phyloP scores from a whole-genome alignment of 202 grass and related monocot genomes.

The Setaria viridis region DNA sequence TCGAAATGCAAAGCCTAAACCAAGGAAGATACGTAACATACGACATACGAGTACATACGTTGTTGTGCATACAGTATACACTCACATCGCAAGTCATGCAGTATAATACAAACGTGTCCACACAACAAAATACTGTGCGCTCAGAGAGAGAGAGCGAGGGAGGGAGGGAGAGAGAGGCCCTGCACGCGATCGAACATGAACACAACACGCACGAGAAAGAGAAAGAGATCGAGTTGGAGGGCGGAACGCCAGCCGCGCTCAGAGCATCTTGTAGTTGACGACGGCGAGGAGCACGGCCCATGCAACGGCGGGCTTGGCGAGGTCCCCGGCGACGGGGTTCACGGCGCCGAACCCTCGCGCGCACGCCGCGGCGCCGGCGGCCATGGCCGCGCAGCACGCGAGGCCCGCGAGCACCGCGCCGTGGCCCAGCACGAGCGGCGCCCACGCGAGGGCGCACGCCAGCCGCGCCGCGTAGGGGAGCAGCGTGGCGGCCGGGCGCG shows the following conservation, averaged over 20 bases:
- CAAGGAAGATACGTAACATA: too few relatives aligned
- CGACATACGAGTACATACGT: too few relatives aligned
- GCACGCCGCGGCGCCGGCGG: conserved; percentile 38
- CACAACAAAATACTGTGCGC: conserved; percentile 3
- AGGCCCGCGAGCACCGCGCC: conserved; percentile 25
- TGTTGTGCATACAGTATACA: not conserved
- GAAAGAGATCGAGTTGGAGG: not conserved
- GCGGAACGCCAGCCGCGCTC: not conserved
- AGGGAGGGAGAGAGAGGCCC: not conserved
- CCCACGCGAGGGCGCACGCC: conserved; percentile 41
- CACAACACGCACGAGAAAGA: not conserved
- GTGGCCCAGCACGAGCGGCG: conserved; percentile 50
- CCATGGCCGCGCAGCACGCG: conserved; percentile 49
- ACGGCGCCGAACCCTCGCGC: conserved; percentile 54
- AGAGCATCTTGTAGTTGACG: conserved; percentile 65
- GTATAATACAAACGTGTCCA: not conserved
- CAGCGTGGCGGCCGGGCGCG: conserved; percentile 44
- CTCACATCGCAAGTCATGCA: not conserved
- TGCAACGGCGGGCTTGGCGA: conserved; percentile 62
- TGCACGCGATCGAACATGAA: not conserved
- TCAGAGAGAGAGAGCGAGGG: not conserved
- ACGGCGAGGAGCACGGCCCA: conserved; percentile 81
- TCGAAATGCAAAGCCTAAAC: too few relatives aligned
- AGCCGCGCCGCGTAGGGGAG: conserved; percentile 62
- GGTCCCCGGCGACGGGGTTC: conserved; percentile 64